These are phyloP conservation scores for Chlamydomonas incerta DNA, from an alignment of 139 green algal species.

Conservation along the genomic window DNA sequence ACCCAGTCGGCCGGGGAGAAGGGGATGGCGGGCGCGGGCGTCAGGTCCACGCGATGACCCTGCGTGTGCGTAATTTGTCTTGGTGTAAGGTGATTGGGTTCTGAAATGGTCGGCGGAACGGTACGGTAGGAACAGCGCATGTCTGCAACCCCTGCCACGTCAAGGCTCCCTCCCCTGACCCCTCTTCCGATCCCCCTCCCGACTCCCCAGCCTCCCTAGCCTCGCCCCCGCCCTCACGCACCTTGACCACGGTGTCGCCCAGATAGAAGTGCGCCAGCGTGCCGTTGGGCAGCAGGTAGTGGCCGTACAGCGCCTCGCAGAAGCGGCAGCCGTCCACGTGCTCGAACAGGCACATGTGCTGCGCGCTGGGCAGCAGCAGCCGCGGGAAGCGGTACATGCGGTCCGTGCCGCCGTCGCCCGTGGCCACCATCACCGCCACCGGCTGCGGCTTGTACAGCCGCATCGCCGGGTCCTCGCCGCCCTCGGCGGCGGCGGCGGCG, in stretches of 20 bases:
- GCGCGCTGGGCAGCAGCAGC: constrained; percentile 22
- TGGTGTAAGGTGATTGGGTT: too few species aligned
- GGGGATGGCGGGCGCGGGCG: constrained; percentile 42
- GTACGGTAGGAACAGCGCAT: too few species aligned
- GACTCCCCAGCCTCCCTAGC: background rate
- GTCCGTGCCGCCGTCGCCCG: constrained; percentile 59
- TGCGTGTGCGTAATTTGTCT: too few species aligned
- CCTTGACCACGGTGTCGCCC: constrained; percentile 58
- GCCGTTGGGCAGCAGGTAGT: constrained; percentile 64
- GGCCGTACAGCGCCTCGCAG: constrained; percentile 57
- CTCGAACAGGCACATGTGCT: constrained; percentile 61
- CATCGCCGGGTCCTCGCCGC: background rate
- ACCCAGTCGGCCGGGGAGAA: constrained; percentile 49
- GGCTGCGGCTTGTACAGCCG: constrained; percentile 1
- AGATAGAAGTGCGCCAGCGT: constrained; percentile 62
- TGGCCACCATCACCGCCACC: constrained; percentile 45
- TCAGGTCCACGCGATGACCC: constrained; percentile 46
- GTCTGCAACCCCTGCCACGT: too few species aligned
- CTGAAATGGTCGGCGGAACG: too few species aligned
- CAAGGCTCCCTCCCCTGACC: too few species aligned
- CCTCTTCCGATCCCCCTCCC: background rate
- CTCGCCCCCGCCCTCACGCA: background rate
- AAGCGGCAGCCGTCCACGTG: constrained; percentile 57
- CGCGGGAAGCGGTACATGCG: constrained; percentile 53
- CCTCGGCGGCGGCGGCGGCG: background rate